Evolutionary conservation across 1,284 basidiomycete species (phyloP), one percentile per base, ranked within the genome.

Genomic region (Phylloporus sp.): DNA sequence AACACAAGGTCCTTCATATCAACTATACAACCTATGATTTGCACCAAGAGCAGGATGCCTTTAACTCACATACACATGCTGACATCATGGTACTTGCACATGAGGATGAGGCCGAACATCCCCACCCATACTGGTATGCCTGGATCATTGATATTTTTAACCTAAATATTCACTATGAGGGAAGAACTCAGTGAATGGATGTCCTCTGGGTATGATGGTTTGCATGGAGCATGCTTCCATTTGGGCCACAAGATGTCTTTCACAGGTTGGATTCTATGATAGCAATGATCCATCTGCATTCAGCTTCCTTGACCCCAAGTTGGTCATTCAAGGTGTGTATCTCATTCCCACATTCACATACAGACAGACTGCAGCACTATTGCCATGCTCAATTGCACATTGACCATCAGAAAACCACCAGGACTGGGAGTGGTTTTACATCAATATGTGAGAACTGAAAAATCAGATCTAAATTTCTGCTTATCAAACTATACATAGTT

Each of bases 71-170:
- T 2, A 46, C 29, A 0, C 54, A 64, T 24, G 39, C 61, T 0
- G 51, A 69, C 18, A 24, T 69, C 29, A 70, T 73, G 62, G 58
- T 71, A 1, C 61, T 70, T 1, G 51, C 63, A 0, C 42, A 51
- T 0, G 52, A 73, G 12, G 59, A 70, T 26, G 32, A 64, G 6
- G 24, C 13, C 12, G 17, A 53, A 0, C 68, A 77, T 54, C 72
- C 59, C 1, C 72, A 78, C 54, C 75, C 72, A 0, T 81, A 75
- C 61, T 76, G 73, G 74, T 82, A 80, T 68, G 77, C 74, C 0
- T 62, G 65, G 0, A 68, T 82, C 0, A 51, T 64, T 13, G 47
- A 44, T 2, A 40, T 66, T 0, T 66, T 66, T 8, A 39, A 63
- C 7, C 0, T 65, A 1, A 39, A 58, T 20, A 15, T 66, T 5